Evolutionary conservation across 164 flowering plant genomes (phyloP), one percentile per base, ranked within the genome.

Genomic region (Brasenia schreberi): DNA sequence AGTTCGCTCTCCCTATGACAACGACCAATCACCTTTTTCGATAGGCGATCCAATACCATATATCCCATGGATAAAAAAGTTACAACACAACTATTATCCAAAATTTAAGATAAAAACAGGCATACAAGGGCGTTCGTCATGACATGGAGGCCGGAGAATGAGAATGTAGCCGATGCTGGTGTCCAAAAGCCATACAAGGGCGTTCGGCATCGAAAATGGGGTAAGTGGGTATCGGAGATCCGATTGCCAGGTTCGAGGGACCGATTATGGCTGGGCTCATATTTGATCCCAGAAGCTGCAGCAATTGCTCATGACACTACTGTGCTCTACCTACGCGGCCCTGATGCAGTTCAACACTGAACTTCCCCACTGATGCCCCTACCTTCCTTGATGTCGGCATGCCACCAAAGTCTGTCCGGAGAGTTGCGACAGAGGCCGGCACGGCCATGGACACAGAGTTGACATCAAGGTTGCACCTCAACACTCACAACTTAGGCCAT

Each of bases 221-320:
- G 95, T 19, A 86, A 81, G 64, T 88, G 95, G 95, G 95, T 88
- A 64, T 81, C 95, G 2, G 95, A 88, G 61, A 85, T 88, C 14
- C 72, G 96, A 16, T 84, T 85, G 5, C 88, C 89, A 0, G 85
- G 85, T 12, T 78, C 79, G 0, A 75, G 75, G 19, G 82, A 77
- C 10, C 84, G 95, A 6, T 80, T 88, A 7, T 88, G 95, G 96
- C 71, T 88, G 5, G 96, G 96, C 23, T 73, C 91, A 39, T 88
- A 82, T 74, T 60, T 81, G 7, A 75, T 84, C 6, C 77, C 90
- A 0, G 92, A 86, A 68, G 90, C 81, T 0, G 96, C 96, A 0
- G 96, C 88, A 0, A 77, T 85, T 43, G 92, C 92, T 0, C 85
- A 81, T 61, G 96, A 88, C 73, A 74, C 85, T 0, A 92, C 96